phyloP scores from a whole-genome alignment of 305 asterid species.

The Salvia sclarea region DNA sequence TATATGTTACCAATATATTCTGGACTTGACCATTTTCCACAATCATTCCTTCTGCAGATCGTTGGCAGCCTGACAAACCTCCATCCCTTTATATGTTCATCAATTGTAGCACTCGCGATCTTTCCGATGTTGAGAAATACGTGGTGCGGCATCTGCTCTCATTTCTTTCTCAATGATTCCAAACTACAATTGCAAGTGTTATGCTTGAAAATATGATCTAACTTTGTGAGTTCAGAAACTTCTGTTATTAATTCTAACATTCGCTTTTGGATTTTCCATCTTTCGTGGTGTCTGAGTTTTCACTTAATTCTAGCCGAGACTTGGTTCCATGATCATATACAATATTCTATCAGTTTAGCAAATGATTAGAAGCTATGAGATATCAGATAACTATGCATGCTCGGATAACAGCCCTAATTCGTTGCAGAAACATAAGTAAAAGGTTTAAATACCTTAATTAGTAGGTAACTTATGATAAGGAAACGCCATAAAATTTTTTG shows the following conservation, averaged over 20 bases:
- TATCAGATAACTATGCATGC: neutral
- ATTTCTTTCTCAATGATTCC: slow-evolving; percentile 13
- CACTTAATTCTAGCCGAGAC: neutral
- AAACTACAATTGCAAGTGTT: neutral
- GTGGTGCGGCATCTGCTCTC: slow-evolving; percentile 64
- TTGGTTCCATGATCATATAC: neutral
- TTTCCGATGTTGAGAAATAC: slow-evolving; percentile 79
- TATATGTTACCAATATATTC: neutral
- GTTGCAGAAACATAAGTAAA: neutral
- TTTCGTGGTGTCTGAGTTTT: neutral
- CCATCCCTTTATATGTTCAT: slow-evolving; percentile 85
- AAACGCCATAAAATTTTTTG: too few species aligned
- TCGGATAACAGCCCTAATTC: neutral
- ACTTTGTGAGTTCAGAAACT: neutral
- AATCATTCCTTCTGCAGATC: slow-evolving; percentile 52
- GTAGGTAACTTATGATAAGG: neutral
- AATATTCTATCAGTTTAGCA: neutral
- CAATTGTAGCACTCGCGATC: slow-evolving; percentile 85
- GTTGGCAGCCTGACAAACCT: slow-evolving; percentile 83
- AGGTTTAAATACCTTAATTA: neutral
- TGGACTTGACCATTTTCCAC: slow-evolving; percentile 22
- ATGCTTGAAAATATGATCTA: slow-evolving; percentile 6
- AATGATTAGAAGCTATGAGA: neutral
- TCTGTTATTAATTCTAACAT: neutral
- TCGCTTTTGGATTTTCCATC: neutral